Conservation (phyloP, 2,329 filamentous ascomycete species). For the Lachnellula arida region DNA sequence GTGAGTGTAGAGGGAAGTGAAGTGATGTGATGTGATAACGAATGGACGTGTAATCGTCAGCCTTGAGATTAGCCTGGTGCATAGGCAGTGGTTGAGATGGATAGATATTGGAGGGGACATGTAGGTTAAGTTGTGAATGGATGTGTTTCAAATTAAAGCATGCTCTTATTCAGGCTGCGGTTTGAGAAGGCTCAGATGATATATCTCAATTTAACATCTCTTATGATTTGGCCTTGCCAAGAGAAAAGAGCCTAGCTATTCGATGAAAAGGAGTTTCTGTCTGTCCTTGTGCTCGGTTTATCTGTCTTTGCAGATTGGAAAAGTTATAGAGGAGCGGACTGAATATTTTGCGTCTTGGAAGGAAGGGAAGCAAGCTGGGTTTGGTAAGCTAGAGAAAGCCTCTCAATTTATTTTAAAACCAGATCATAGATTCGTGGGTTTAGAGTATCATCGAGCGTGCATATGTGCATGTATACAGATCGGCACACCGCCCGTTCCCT, state of each 20-base stretch:
- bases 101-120: neutral
- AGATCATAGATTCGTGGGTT: neutral
- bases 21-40: neutral
- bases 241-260: neutral
- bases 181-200: neutral
- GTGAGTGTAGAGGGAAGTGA: neutral
- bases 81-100: neutral
- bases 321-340: neutral
- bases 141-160: neutral
- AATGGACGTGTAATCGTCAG: neutral
- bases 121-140: neutral
- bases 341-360: neutral
- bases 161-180: constrained; percentile 1
- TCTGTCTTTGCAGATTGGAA: neutral
- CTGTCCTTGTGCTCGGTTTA: neutral
- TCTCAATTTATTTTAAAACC: neutral
- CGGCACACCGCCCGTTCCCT: neutral
- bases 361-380: neutral
- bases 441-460: neutral
- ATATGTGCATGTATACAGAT: neutral
- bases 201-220: neutral
- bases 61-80: constrained; percentile 3
- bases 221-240: neutral
- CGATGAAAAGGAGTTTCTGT: neutral
- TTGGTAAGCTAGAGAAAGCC: neutral